These are phyloP conservation scores for Favolaschia claudopus DNA, from an alignment of 768 basidiomycete genomes.

Conservation along the genomic window DNA sequence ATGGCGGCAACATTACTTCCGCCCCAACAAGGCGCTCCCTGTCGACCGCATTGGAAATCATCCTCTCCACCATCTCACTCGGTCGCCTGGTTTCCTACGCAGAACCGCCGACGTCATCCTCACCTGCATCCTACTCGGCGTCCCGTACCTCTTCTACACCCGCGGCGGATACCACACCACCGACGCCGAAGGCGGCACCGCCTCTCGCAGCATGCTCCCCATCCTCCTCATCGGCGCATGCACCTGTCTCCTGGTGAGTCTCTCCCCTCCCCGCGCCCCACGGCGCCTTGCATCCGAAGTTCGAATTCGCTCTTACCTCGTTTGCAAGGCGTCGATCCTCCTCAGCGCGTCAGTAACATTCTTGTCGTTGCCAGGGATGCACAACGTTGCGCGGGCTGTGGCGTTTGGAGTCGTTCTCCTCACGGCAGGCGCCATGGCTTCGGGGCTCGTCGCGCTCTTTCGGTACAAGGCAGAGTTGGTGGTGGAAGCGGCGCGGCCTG, in stretches of 20 bases:
- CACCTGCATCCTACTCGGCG: slow-evolving; percentile 74
- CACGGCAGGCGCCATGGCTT: slow-evolving; percentile 72
- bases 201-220: slow-evolving; percentile 53
- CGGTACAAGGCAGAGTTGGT: slow-evolving; percentile 73
- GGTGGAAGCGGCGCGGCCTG: slow-evolving; percentile 47
- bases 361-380: slow-evolving; percentile 79
- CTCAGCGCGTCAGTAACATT: slow-evolving; percentile 85
- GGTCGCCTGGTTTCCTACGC: slow-evolving; percentile 48
- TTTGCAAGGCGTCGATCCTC: slow-evolving; percentile 74
- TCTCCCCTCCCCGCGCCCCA: slow-evolving; percentile 8
- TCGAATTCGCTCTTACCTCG: slow-evolving; percentile 22
- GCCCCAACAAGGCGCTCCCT: slow-evolving; percentile 72
- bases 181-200: slow-evolving; percentile 67
- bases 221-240: slow-evolving; percentile 72
- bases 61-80: slow-evolving; percentile 40
- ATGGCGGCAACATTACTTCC: slow-evolving; percentile 77
- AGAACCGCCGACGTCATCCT: slow-evolving; percentile 64
- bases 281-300: slow-evolving; percentile 26
- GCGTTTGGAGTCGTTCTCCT: slow-evolving; percentile 74
- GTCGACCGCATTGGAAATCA: slow-evolving; percentile 48
- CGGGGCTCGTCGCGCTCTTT: slow-evolving; percentile 74
- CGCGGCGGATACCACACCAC: slow-evolving; percentile 55
- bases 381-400: slow-evolving; percentile 65
- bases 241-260: slow-evolving; percentile 68
- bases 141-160: slow-evolving; percentile 78